These are phyloP conservation scores for Geranium brycei DNA, from an alignment of 345 rosid genomes.

Conservation along the genomic window DNA sequence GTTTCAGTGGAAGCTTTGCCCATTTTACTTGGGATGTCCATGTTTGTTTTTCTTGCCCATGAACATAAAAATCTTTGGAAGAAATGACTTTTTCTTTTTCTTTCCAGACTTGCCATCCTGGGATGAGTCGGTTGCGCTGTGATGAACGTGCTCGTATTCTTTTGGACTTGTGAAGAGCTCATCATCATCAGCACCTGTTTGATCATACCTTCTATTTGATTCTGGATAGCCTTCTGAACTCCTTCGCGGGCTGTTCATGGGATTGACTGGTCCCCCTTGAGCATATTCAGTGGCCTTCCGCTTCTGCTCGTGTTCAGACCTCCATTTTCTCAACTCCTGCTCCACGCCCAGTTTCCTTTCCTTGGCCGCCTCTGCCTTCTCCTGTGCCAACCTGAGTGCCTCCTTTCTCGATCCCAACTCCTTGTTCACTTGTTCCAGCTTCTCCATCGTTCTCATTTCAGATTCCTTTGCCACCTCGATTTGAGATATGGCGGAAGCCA, in stretches of 20 bases:
- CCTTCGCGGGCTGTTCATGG: conserved; percentile 12
- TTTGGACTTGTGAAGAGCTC: conserved; percentile 8
- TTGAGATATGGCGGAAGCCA: conserved; percentile 57
- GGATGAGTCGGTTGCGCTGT: conserved; percentile 21
- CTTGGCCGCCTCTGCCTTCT: conserved; percentile 81
- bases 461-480: conserved; percentile 64
- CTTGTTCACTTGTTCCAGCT: conserved; percentile 48
- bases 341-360: conserved; percentile 73
- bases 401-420: conserved; percentile 51
- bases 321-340: conserved; percentile 81
- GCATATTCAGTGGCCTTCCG: conserved; percentile 36
- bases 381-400: conserved; percentile 41
- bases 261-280: conserved; percentile 16
- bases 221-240: conserved; percentile 33
- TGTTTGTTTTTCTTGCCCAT: conserved; percentile 38
- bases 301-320: conserved; percentile 58
- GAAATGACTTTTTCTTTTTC: conserved; percentile 64
- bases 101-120: conserved; percentile 27
- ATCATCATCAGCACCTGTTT: not conserved
- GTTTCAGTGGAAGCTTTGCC: too few relatives aligned
- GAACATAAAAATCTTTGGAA: conserved; percentile 66
- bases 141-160: conserved; percentile 12
- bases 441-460: conserved; percentile 39
- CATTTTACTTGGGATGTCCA: conserved; percentile 23
- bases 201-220: conserved; percentile 2